These are phyloP conservation scores for Salix koriyanagi DNA, from an alignment of 345 rosid species.

Conservation along the genomic window DNA sequence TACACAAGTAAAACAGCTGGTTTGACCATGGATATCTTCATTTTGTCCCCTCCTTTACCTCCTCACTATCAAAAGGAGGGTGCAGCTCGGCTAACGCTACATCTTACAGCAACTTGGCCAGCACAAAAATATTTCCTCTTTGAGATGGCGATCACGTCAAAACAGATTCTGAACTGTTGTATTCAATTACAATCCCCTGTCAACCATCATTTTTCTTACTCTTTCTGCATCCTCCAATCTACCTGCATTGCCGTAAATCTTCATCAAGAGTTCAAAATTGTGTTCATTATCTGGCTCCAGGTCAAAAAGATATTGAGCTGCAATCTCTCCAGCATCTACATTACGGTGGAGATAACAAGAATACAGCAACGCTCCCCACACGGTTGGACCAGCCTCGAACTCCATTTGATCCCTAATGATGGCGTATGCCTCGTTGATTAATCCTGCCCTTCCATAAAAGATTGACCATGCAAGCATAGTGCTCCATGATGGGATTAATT, in stretches of 20 bases:
- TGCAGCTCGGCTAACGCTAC: not conserved
- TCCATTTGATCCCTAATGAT: slow-evolving; percentile 53
- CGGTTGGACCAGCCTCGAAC: slow-evolving; percentile 70
- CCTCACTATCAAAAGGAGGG: not conserved
- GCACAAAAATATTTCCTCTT: not conserved
- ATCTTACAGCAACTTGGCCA: not conserved
- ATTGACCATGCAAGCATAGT: slow-evolving; percentile 80
- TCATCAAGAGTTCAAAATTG: slow-evolving; percentile 64
- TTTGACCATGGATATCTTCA: not conserved
- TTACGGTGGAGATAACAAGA: slow-evolving; percentile 62
- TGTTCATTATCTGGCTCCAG: slow-evolving; percentile 78
- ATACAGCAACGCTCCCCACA: slow-evolving; percentile 84
- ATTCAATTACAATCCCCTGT: slow-evolving; percentile 50
- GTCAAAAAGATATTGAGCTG: slow-evolving; percentile 67
- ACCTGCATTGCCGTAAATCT: slow-evolving; percentile 43
- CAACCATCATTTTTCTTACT: slow-evolving; percentile 60
- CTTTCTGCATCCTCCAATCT: slow-evolving; percentile 35
- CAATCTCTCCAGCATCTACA: slow-evolving; percentile 59
- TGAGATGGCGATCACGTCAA: not conserved
- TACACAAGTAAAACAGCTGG: not conserved
- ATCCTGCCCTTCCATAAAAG: slow-evolving; percentile 71
- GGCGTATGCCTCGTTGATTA: slow-evolving; percentile 54
- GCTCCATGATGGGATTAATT: slow-evolving; percentile 56
- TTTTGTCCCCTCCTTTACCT: not conserved
- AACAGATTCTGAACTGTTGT: not conserved